Evolutionary conservation across 2,329 filamentous ascomycete genomes (phyloP), one percentile per base, ranked within the genome.

Genomic region (Didymella keratinophila): DNA sequence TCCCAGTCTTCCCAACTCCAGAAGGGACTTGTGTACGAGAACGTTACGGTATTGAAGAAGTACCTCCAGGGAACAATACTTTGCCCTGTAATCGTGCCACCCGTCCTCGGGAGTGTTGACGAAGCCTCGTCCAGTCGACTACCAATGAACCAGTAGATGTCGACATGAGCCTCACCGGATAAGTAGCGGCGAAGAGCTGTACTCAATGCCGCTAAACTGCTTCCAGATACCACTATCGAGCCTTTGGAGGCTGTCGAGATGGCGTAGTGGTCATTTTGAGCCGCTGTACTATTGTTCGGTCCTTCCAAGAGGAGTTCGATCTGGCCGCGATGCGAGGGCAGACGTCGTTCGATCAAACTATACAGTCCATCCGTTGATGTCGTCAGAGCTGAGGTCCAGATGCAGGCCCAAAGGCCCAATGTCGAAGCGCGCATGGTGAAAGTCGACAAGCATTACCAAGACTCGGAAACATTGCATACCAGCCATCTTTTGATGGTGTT

Each of bases 1-100:
- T 84, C 82, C 82, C 82, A 84, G 44, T 84, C 82, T 36, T 80
- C 71, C 82, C 82, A 84, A n/a, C 70, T 71, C 81, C 81, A 84
- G 67, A 83, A 84, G 0, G 81, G 77, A 4, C 77, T 71, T 3
- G 37, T 41, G 14, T 41, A 41, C 37, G 37, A 83, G 64, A 83
- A 83, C 0, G 82, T 84, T 1, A 84, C 82, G 78, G 54, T 64
- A 60, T 84, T 84, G 63, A 83, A 82, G 63, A 82, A 79, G 64
- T 84, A 84, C 46, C 80, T 68, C 77, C 78, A 82, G 2, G 78
- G 78, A 32, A 82, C 79, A 21, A 78, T 71, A 28, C 79, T 81
- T 2, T 75, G 71, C 12, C 80, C 79, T 14, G 67, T 63, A 18
- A 82, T 68, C 1, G 77, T 76, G 1, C 53, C 42, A 30, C 73